These are phyloP conservation scores for Ensete ventricosum DNA, from an alignment of 176 grass and related monocot genomes.

Conservation along the genomic window DNA sequence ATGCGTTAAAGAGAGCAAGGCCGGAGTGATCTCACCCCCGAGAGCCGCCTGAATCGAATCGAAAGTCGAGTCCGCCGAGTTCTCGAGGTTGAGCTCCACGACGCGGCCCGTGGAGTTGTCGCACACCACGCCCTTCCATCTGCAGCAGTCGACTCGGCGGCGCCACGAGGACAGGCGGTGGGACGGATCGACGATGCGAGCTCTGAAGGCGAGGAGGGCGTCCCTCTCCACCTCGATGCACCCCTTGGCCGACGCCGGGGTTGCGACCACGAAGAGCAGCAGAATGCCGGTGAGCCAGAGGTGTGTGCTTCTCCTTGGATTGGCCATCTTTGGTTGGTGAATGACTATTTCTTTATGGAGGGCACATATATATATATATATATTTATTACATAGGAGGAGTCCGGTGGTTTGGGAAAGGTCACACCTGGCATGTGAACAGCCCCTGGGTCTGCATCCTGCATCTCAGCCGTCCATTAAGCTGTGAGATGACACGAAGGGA, in stretches of 20 bases:
- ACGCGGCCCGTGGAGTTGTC: not conserved
- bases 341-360: no score
- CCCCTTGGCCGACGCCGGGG: not conserved
- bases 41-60: not conserved
- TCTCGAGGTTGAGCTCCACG: not conserved
- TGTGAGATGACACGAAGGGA: no score
- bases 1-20: slow-evolving; percentile 14
- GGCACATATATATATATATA: no score
- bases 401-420: no score
- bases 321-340: no score
- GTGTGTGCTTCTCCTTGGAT: no score
- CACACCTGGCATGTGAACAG: no score
- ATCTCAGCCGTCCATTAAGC: no score
- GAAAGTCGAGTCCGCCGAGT: no score
- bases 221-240: not conserved
- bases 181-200: not conserved
- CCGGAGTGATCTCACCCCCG: slow-evolving; percentile 26
- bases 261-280: not conserved
- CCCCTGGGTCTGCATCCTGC: no score
- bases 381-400: no score
- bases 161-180: not conserved
- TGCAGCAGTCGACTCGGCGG: not conserved
- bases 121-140: not conserved
- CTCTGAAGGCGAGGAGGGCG: not conserved
- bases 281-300: no score